These are phyloP conservation scores for Colletotrichum trifolii DNA, from an alignment of 2,329 filamentous ascomycete species.

Conservation along the genomic window DNA sequence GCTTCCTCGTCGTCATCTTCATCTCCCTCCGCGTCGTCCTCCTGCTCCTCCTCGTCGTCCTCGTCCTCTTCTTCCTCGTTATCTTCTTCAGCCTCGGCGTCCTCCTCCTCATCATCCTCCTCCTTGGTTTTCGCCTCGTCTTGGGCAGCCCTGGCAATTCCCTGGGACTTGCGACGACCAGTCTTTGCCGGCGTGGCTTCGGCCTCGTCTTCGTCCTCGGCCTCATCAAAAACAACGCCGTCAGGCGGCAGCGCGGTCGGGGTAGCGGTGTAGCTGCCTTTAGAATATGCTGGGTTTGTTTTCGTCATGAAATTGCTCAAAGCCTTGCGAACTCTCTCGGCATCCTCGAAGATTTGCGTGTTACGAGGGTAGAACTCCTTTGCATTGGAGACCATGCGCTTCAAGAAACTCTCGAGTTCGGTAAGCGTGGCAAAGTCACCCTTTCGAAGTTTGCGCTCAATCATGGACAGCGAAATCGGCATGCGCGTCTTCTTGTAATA, in stretches of 20 bases:
- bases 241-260: constrained; percentile 78
- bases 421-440: constrained; percentile 77
- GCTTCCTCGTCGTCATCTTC: constrained; percentile 48
- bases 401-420: constrained; percentile 84
- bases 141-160: constrained; percentile 38
- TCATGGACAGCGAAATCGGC: constrained; percentile 81
- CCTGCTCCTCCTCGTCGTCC: constrained; percentile 31
- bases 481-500: constrained; percentile 84
- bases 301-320: constrained; percentile 90
- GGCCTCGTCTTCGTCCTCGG: constrained; percentile 33
- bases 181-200: constrained; percentile 35
- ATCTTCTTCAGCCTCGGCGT: constrained; percentile 40
- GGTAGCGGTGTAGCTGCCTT: constrained; percentile 72
- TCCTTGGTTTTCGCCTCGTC: constrained; percentile 45
- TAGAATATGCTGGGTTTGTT: constrained; percentile 84
- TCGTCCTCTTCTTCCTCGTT: constrained; percentile 43
- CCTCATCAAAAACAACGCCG: constrained; percentile 38
- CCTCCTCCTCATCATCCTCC: constrained; percentile 42
- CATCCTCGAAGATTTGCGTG: constrained; percentile 81
- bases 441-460: constrained; percentile 79
- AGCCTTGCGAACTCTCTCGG: constrained; percentile 86
- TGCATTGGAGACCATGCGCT: constrained; percentile 87
- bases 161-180: constrained; percentile 29
- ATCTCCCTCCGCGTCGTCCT: constrained; percentile 44
- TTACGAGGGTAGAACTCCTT: constrained; percentile 84